These are phyloP conservation scores for Taphrina pruni DNA, from an alignment of 1,139 yeast genomes.

Conservation along the genomic window DNA sequence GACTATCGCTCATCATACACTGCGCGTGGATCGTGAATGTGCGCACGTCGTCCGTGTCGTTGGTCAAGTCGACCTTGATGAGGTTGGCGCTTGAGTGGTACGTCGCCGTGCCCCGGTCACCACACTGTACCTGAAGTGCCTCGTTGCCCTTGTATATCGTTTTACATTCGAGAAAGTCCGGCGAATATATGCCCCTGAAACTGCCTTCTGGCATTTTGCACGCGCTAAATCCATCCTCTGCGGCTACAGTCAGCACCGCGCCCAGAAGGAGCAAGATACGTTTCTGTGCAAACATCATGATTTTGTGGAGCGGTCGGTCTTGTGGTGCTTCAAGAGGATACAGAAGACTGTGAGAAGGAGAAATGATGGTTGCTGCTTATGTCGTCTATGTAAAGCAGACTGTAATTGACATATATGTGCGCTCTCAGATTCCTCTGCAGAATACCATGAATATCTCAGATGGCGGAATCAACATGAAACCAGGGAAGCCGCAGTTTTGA, in stretches of 20 bases:
- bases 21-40: neutral
- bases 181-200: neutral
- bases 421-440: no score
- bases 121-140: neutral
- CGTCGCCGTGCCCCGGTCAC: neutral
- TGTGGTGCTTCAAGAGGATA: no score
- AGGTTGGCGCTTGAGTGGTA: neutral
- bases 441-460: no score
- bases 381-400: no score
- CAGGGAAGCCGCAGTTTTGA: no score
- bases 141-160: neutral
- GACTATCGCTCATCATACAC: neutral
- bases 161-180: neutral
- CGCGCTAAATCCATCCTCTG: neutral
- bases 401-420: no score
- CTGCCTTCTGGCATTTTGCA: neutral
- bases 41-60: neutral
- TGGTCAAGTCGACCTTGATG: neutral
- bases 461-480: no score
- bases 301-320: neutral
- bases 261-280: neutral
- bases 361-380: no score
- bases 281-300: neutral
- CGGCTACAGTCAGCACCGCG: neutral
- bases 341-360: no score